Conservation (phyloP, 2,329 filamentous ascomycete genomes). For the Davidsoniella eucalypti region DNA sequence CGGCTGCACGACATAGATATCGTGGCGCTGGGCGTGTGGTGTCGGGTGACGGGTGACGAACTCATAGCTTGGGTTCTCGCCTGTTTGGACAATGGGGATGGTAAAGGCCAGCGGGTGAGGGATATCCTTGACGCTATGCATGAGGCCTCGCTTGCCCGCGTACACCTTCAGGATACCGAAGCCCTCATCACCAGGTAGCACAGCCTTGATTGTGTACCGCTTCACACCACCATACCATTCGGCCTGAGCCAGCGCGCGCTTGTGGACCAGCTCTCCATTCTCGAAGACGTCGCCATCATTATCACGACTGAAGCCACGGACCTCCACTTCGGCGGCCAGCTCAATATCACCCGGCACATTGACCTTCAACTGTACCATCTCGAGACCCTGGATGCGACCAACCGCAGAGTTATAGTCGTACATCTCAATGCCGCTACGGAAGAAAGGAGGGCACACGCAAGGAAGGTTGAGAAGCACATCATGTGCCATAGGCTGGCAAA, state of each 20-base stretch:
- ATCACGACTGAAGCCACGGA: conserved; percentile 63
- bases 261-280: conserved; percentile 70
- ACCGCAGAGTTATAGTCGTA: conserved; percentile 82
- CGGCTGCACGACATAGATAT: conserved; percentile 91
- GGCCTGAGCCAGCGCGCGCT: conserved; percentile 75
- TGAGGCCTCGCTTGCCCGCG: conserved; percentile 81
- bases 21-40: conserved; percentile 90
- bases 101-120: conserved; percentile 81
- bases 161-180: conserved; percentile 80
- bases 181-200: conserved; percentile 83
- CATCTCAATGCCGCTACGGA: conserved; percentile 65
- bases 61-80: conserved; percentile 85
- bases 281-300: conserved; percentile 86
- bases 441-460: conserved; percentile 72
- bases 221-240: conserved; percentile 83
- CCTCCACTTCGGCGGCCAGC: conserved; percentile 81
- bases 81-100: conserved; percentile 76
- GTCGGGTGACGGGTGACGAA: conserved; percentile 89
- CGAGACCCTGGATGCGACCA: conserved; percentile 72
- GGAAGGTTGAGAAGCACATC: conserved; percentile 78
- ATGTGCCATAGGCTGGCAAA: conserved; percentile 73
- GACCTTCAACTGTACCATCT: conserved; percentile 82
- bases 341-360: conserved; percentile 81
- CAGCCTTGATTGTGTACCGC: conserved; percentile 80
- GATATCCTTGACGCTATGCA: conserved; percentile 95